These are phyloP conservation scores for Thermothielavioides terrestris DNA, from an alignment of 495 filamentous ascomycete genomes.

Conservation along the genomic window DNA sequence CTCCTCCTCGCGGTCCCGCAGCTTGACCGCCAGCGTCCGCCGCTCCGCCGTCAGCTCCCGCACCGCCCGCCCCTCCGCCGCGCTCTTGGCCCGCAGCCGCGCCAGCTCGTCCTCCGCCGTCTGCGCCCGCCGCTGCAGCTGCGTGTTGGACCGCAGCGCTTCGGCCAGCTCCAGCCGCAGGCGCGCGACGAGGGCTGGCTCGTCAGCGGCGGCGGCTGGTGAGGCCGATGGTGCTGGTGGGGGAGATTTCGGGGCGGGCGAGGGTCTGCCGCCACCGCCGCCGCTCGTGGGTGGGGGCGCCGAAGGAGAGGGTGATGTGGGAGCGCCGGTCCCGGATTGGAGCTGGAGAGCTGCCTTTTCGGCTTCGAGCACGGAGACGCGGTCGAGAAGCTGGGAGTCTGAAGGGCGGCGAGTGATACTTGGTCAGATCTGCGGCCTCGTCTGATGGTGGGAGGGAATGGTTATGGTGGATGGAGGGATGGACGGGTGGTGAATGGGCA, in stretches of 20 bases:
- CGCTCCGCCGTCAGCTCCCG: conserved; percentile 54
- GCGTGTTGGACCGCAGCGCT: conserved; percentile 62
- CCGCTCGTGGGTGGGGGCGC: no score
- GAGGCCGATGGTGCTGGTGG: conserved; percentile 8
- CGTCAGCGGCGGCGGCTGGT: conserved; percentile 18
- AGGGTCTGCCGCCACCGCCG: neutral
- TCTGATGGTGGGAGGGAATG: no score
- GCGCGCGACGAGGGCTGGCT: conserved; percentile 33
- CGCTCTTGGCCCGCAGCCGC: conserved; percentile 48
- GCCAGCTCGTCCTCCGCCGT: conserved; percentile 52
- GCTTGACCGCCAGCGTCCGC: conserved; percentile 47
- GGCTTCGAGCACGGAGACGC: conserved; percentile 49
- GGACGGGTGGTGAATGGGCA: neutral
- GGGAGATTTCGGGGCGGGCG: conserved; percentile 7
- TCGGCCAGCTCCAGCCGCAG: conserved; percentile 57
- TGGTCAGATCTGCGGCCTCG: conserved; percentile 14
- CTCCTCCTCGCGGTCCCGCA: conserved; percentile 81
- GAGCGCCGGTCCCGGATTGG: conserved; percentile 13
- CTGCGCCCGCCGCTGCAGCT: conserved; percentile 54
- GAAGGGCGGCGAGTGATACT: neutral
- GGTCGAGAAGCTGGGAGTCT: conserved; percentile 66
- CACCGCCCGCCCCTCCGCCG: conserved; percentile 49
- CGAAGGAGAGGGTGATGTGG: conserved; percentile 9
- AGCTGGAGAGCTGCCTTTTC: conserved; percentile 35
- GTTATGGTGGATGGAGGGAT: no score